Conservation (phyloP, 495 filamentous ascomycete species). For the Penicillium bialowiezense region DNA sequence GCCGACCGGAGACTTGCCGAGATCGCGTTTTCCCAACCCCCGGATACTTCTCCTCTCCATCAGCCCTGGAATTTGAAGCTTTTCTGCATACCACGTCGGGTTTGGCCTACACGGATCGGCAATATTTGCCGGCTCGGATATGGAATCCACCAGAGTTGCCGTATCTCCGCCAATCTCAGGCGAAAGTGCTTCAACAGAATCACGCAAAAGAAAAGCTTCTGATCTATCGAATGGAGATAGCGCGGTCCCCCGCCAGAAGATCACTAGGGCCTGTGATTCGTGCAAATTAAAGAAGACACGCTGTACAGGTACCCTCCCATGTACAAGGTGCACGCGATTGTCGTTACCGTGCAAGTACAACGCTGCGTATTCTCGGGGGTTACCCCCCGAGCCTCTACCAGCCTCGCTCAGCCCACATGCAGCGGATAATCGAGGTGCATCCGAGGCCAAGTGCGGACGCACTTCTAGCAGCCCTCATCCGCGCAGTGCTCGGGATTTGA, state of each 20-base stretch:
- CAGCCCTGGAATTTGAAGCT: too few species aligned
- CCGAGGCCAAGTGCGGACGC: constrained; percentile 1
- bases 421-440: background rate
- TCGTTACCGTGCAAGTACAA: constrained; percentile 43
- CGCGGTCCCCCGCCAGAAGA: constrained; percentile 33
- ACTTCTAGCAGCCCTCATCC: constrained; percentile 10
- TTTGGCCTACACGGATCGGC: constrained; percentile 10
- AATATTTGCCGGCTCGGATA: constrained; percentile 12
- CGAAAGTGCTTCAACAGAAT: background rate
- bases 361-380: constrained; percentile 42
- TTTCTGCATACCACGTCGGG: background rate
- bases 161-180: constrained; percentile 7
- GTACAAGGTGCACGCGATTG: constrained; percentile 37
- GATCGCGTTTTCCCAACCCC: constrained; percentile 1
- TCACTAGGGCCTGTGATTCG: constrained; percentile 47
- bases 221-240: constrained; percentile 20
- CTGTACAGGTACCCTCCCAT: constrained; percentile 46
- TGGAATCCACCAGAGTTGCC: constrained; percentile 21
- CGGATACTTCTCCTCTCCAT: constrained; percentile 11
- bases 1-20: constrained; percentile 6
- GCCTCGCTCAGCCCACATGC: constrained; percentile 15
- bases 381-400: constrained; percentile 41
- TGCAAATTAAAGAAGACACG: constrained; percentile 48
- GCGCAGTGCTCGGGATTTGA: constrained; percentile 6
- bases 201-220: constrained; percentile 34